A percentile compares a stretch with the other conserved stretches of the same genome.
These are phyloP conservation scores for Abortiporus biennis DNA, from an alignment of 1,284 basidiomycete genomes.

Conservation along the genomic window DNA sequence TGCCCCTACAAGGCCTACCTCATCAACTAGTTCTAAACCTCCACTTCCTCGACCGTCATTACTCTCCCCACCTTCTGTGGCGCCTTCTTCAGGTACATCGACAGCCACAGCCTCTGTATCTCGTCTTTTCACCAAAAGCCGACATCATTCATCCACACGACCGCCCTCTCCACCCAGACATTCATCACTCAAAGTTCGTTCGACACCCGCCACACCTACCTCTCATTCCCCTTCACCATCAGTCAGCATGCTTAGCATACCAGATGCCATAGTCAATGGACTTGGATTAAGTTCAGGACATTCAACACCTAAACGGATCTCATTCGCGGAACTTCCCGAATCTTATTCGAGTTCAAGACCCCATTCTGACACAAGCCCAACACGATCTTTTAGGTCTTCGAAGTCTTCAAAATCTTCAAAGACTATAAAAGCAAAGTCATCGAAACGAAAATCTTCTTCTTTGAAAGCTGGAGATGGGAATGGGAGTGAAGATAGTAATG, in stretches of 20 bases:
- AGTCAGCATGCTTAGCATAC: constrained; percentile 23
- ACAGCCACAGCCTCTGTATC: constrained; percentile 71
- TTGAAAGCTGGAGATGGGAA: neutral
- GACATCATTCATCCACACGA: constrained; percentile 28
- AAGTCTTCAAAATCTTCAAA: neutral
- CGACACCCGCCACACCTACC: constrained; percentile 27
- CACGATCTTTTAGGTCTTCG: neutral
- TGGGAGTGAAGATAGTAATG: neutral
- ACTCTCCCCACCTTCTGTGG: constrained; percentile 36
- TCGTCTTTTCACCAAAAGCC: constrained; percentile 50
- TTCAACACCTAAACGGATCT: constrained; percentile 72
- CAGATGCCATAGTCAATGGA: constrained; percentile 21
- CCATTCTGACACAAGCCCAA: neutral
- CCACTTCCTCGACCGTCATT: constrained; percentile 25
- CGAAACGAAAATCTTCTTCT: neutral
- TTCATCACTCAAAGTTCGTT: constrained; percentile 44
- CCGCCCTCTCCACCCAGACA: constrained; percentile 27
- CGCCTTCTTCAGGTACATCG: constrained; percentile 49
- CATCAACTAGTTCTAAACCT: constrained; percentile 16
- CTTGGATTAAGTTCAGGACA: constrained; percentile 22
- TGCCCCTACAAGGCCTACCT: constrained; percentile 11
- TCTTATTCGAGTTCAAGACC: neutral
- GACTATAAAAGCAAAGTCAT: neutral
- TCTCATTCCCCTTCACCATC: constrained; percentile 20
- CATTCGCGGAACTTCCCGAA: constrained; percentile 68